phyloP scores from a whole-genome alignment of 768 basidiomycete genomes.

The Hemileccinum rubropunctum region DNA sequence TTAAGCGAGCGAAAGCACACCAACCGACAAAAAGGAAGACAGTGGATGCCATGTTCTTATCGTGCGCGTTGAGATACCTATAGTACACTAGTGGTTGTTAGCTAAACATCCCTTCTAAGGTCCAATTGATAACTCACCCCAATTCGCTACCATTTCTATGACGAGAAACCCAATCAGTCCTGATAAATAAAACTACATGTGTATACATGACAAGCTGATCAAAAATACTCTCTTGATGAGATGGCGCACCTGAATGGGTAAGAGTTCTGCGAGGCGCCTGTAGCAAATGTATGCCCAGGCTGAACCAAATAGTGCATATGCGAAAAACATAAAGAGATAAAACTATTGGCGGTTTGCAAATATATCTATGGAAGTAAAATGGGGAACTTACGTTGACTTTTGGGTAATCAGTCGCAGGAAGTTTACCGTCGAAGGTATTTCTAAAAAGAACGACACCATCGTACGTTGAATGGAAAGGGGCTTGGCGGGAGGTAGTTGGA shows the following conservation, averaged over 20 bases:
- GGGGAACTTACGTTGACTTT: conserved; percentile 81
- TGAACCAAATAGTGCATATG: conserved; percentile 66
- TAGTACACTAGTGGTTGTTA: conserved; percentile 66
- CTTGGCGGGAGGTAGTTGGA: conserved; percentile 31
- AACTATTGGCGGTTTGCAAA: conserved; percentile 49
- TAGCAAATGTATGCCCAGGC: conserved; percentile 87
- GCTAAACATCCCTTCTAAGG: conserved; percentile 2
- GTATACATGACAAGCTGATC: conserved; percentile 1
- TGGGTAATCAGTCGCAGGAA: conserved; percentile 93
- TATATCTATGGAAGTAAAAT: background rate
- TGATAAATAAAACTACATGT: conserved; percentile 93
- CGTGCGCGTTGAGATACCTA: conserved; percentile 89
- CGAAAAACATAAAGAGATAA: conserved; percentile 78
- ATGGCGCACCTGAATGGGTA: conserved; percentile 78
- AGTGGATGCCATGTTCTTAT: conserved; percentile 66
- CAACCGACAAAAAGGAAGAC: conserved; percentile 91
- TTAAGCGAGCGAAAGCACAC: conserved; percentile 20
- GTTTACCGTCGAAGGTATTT: conserved; percentile 84
- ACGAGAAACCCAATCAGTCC: conserved; percentile 82
- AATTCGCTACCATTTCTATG: conserved; percentile 92
- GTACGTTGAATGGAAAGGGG: conserved; percentile 72
- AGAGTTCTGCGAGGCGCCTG: conserved; percentile 73
- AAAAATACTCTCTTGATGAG: background rate
- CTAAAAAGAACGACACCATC: conserved; percentile 78
- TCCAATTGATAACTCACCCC: conserved; percentile 49